A percentile compares a stretch with the other conserved stretches of the same genome.
Conservation (phyloP, 2,329 filamentous ascomycete species). For the Coniochaeta prunicola region DNA sequence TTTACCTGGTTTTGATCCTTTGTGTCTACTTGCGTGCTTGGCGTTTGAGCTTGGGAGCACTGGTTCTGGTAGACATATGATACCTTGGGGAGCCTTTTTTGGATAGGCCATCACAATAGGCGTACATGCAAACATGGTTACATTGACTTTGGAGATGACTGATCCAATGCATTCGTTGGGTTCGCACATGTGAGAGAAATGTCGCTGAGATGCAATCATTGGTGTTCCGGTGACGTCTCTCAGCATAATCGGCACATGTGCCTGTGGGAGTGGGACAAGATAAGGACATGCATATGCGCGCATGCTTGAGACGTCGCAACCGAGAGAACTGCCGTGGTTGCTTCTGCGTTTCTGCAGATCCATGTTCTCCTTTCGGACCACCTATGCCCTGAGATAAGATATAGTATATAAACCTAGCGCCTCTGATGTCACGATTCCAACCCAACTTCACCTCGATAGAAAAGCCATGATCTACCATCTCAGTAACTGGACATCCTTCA, state of each 20-base stretch:
- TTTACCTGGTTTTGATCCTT: background rate
- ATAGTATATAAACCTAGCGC: background rate
- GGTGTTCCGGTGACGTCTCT: background rate
- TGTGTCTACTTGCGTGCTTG: background rate
- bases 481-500: background rate
- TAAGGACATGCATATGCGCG: background rate
- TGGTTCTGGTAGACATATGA: background rate
- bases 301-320: background rate
- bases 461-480: background rate
- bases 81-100: background rate
- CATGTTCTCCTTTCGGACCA: too few relatives aligned
- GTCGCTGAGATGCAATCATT: background rate
- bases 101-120: background rate
- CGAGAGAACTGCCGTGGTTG: background rate
- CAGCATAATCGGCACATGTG: background rate
- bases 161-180: background rate
- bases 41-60: background rate
- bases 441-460: background rate
- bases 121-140: background rate
- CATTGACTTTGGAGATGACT: background rate
- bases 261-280: background rate
- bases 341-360: background rate
- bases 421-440: background rate
- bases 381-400: background rate
- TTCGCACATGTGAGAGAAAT: background rate